Evolutionary conservation across 768 basidiomycete species (phyloP).

Genomic region (Paxillus rubicundulus): DNA sequence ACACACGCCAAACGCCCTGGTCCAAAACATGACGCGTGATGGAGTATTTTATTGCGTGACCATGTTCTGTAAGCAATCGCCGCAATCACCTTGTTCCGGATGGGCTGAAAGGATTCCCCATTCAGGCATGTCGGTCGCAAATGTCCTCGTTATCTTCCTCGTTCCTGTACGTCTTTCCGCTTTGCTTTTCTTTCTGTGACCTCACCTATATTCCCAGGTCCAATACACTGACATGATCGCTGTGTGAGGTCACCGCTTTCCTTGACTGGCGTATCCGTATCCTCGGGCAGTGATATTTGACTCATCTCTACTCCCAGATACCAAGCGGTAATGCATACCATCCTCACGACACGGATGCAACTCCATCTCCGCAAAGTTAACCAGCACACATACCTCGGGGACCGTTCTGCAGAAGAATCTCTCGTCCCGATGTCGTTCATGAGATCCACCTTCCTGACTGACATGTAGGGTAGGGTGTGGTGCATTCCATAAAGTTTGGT

Average conservation of each 20-base stretch:
- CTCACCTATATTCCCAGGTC: neutral
- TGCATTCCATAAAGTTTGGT: no score
- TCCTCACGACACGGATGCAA: slow-evolving; percentile 3
- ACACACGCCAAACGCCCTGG: neutral
- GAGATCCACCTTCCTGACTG: no score
- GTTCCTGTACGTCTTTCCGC: neutral
- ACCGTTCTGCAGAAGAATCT: neutral
- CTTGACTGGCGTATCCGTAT: no score
- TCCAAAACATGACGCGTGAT: neutral
- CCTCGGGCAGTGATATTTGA: no score
- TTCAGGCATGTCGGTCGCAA: neutral
- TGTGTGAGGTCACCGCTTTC: neutral
- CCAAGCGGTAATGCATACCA: slow-evolving; percentile 2
- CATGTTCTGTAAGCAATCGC: neutral
- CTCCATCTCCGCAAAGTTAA: neutral
- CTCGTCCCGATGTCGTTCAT: neutral
- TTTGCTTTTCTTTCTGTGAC: neutral
- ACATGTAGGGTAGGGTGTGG: no score
- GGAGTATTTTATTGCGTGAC: neutral
- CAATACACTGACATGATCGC: neutral
- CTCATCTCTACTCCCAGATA: neutral
- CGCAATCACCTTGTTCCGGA: neutral
- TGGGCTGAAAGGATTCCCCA: neutral
- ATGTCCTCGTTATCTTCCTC: neutral
- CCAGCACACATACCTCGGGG: neutral